Percentiles rank a stretch among this genome's conserved stretches.
These are phyloP conservation scores for Anethum foeniculum DNA, from an alignment of 140 eudicot genomes.

Conservation along the genomic window DNA sequence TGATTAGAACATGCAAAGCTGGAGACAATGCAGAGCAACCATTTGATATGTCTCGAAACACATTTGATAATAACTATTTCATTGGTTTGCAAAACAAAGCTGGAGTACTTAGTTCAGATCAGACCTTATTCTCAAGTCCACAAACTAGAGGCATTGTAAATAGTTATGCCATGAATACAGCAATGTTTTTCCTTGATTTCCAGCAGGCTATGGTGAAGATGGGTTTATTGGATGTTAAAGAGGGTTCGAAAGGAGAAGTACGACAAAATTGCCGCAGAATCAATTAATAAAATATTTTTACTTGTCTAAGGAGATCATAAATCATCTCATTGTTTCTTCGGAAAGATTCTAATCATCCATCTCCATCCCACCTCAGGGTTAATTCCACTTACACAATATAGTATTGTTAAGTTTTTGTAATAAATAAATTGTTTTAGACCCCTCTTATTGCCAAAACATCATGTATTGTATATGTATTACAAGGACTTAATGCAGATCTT, in stretches of 20 bases:
- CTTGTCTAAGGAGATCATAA: neutral
- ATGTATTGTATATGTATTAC: neutral
- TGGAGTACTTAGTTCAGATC: constrained; percentile 72
- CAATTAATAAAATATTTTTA: constrained; percentile 23
- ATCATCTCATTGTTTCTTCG: neutral
- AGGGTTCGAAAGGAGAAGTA: constrained; percentile 62
- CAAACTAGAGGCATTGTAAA: constrained; percentile 54
- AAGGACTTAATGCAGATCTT: neutral
- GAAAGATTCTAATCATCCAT: neutral
- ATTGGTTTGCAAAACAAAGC: constrained; percentile 38
- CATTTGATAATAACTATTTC: constrained; percentile 62
- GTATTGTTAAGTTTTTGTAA: neutral
- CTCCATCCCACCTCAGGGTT: neutral
- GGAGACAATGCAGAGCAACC: constrained; percentile 83
- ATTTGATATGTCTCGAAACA: constrained; percentile 54
- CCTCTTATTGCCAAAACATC: neutral
- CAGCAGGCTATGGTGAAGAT: constrained; percentile 85
- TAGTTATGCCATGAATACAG: constrained; percentile 68
- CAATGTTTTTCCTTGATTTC: constrained; percentile 86
- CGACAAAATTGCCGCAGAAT: constrained; percentile 45
- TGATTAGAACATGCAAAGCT: constrained; percentile 48
- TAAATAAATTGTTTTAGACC: neutral
- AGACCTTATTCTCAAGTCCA: constrained; percentile 46
- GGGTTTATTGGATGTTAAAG: constrained; percentile 76
- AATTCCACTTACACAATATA: neutral